Evolutionary conservation across 1,139 yeast genomes (phyloP), one percentile per base, ranked within the genome.

Genomic region (Blastobotrys elegans): DNA sequence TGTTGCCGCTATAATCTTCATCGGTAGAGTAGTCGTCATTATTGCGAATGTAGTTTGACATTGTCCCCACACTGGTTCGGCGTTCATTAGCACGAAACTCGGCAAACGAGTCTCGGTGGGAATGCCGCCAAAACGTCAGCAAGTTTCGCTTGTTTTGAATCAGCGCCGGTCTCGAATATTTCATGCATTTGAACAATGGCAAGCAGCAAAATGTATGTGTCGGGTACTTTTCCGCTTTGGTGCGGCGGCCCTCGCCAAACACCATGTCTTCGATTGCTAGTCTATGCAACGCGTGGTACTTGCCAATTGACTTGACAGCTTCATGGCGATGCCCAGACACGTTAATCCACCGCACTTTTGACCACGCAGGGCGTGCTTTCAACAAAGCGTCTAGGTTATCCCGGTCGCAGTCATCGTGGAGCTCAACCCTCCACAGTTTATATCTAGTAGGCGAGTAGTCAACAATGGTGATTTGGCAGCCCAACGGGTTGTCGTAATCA

Each of bases 261-360:
- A 77, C 72, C 77, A 77, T 72, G 57, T 77, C 82, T 57, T 77
- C 82, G 43, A 77, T 66, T 0, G 80, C 75, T 44, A 76, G 60
- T 21, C 76, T 70, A 56, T 76, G 80, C 24, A 76, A 58, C 17
- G 67, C 61, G 55, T 69, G 75, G 44, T 61, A 59, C 39, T 62
- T 54, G 2, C 75, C 70, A 33, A 76, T 64, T 1, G 70, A 60
- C 7, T 73, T 66, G 7, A 76, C 70, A 10, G 79, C 77, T 48
- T 75, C 80, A 77, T 79, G 75, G 1, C 80, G 72, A 20, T 76
- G 59, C 0, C 82, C 82, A 55, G 76, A 76, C 13, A 77, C 77
- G 51, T 73, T 75, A 47, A 76, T 67, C 81, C 81, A 76, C 11
- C 81, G 63, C 1, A 77, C 77, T 44, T 67, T 64, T 2, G 77